phyloP scores from a whole-genome alignment of 2,329 filamentous ascomycete genomes.

The Fusarium scirpi region DNA sequence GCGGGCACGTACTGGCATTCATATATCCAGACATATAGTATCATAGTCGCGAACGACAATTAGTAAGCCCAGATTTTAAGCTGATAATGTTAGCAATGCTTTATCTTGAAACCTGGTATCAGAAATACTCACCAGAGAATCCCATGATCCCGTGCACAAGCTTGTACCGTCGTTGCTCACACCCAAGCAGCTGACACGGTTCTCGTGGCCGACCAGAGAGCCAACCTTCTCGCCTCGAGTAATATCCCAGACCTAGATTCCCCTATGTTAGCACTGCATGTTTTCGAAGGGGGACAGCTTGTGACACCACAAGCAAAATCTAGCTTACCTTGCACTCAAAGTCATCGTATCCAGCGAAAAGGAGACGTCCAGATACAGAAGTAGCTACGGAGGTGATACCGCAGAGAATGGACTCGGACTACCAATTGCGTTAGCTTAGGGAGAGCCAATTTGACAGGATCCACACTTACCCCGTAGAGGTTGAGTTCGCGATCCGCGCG shows the following conservation, averaged over 20 bases:
- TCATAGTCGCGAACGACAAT: constrained; percentile 46
- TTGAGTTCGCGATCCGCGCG: constrained; percentile 87
- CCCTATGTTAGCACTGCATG: constrained; percentile 16
- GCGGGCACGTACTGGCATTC: constrained; percentile 46
- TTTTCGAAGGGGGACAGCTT: background rate
- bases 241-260: constrained; percentile 92
- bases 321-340: constrained; percentile 96
- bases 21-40: constrained; percentile 48
- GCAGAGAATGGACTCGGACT: constrained; percentile 98
- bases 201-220: constrained; percentile 96
- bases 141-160: constrained; percentile 99
- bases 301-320: background rate
- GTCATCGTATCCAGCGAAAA: constrained; percentile 98
- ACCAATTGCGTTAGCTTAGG: constrained; percentile 38
- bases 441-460: constrained; percentile 15
- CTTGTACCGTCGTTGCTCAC: constrained; percentile 99
- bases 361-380: constrained; percentile 91
- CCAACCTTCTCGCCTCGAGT: constrained; percentile 97
- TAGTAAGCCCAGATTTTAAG: constrained; percentile 92
- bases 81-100: constrained; percentile 56
- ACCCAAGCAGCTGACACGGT: constrained; percentile 97
- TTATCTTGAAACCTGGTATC: background rate
- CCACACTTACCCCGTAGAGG: constrained; percentile 71
- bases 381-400: constrained; percentile 98
- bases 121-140: constrained; percentile 84